Conservation (phyloP, 805 yeast genomes). For the Saturnispora sekii region DNA sequence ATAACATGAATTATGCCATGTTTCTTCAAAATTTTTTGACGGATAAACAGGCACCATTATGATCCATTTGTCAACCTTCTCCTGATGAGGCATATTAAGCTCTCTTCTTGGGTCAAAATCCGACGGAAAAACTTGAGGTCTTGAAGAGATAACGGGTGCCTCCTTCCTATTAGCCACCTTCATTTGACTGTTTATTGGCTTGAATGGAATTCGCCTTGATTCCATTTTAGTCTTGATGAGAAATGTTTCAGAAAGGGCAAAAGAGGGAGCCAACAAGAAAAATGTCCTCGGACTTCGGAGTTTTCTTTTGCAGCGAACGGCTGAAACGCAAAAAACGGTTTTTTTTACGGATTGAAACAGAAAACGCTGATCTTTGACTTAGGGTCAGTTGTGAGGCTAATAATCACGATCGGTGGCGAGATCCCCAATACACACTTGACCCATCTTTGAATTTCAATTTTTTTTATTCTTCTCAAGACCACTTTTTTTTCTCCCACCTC, state of each 20-base stretch:
- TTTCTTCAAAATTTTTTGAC: conserved; percentile 15
- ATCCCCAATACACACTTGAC: no score
- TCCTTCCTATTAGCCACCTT: not conserved
- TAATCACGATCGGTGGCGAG: no score
- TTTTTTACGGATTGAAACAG: no score
- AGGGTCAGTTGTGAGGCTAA: no score
- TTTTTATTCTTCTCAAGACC: not conserved
- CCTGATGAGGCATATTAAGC: conserved; percentile 53
- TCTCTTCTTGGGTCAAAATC: conserved; percentile 54
- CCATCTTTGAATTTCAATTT: no score
- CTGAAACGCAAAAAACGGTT: no score
- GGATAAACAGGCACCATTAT: conserved; percentile 40
- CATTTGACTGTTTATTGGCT: conserved; percentile 1
- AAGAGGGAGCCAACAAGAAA: no score
- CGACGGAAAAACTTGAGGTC: conserved; percentile 29
- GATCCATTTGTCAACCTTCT: conserved; percentile 62
- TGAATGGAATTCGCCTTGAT: not conserved
- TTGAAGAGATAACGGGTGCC: not conserved
- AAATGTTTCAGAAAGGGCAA: no score
- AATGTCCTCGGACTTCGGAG: no score
- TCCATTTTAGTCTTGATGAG: not conserved
- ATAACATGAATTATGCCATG: conserved; percentile 38
- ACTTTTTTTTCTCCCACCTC: not conserved
- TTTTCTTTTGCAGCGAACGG: no score
- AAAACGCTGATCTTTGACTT: no score